Percentiles rank a stretch among this genome's conserved stretches.
These are phyloP conservation scores for Blastobotrys illinoisensis DNA, from an alignment of 1,139 yeast species.

Conservation along the genomic window DNA sequence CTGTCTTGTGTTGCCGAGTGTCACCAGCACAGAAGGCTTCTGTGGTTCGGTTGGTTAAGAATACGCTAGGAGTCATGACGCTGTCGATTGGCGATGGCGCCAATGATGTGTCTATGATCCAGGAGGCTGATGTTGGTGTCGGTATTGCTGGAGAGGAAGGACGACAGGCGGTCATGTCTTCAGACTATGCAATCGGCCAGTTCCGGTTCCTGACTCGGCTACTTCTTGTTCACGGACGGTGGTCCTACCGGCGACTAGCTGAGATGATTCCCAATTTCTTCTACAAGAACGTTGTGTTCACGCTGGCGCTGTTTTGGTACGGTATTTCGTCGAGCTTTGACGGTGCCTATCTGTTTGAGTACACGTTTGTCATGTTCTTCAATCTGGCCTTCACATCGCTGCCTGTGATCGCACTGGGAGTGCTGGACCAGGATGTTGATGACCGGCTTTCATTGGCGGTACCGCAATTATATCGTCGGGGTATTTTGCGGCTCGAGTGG, in stretches of 20 bases:
- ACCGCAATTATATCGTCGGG: constrained; percentile 82
- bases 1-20: constrained; percentile 97
- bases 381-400: constrained; percentile 92
- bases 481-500: constrained; percentile 82
- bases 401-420: constrained; percentile 86
- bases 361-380: constrained; percentile 86
- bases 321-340: constrained; percentile 82
- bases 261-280: constrained; percentile 94
- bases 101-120: constrained; percentile 98
- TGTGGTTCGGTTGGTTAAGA: constrained; percentile 83
- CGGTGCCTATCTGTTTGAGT: constrained; percentile 88
- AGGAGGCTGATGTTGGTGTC: constrained; percentile 96
- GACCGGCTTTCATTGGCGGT: constrained; percentile 73
- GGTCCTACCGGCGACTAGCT: constrained; percentile 88
- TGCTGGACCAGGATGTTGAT: constrained; percentile 88
- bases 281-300: constrained; percentile 85
- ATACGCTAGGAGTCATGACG: constrained; percentile 77
- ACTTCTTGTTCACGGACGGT: constrained; percentile 86
- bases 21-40: constrained; percentile 97
- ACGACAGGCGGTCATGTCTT: constrained; percentile 97
- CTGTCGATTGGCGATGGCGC: constrained; percentile 98
- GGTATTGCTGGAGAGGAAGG: constrained; percentile 99
- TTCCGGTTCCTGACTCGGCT: constrained; percentile 76
- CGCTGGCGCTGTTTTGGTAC: constrained; percentile 88
- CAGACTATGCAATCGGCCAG: constrained; percentile 96